phyloP scores from a whole-genome alignment of 106 monocot species.

The Allium cepa region DNA sequence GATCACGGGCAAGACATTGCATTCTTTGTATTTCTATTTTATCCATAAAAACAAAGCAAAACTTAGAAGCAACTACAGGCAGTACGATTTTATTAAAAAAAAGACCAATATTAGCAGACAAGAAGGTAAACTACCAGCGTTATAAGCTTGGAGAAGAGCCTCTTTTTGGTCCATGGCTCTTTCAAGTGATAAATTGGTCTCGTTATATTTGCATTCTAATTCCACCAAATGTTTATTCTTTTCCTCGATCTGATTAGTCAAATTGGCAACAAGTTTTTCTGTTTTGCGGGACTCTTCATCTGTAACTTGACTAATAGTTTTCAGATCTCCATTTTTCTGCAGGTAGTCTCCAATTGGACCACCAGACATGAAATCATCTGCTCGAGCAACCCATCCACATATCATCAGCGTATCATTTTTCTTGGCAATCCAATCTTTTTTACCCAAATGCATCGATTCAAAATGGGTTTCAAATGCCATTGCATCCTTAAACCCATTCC shows the following conservation, averaged over 20 bases:
- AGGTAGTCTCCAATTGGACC: constrained; percentile 36
- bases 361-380: constrained; percentile 37
- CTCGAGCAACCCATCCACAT: constrained; percentile 65
- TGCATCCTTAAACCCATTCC: constrained; percentile 56
- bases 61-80: background rate
- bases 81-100: no score
- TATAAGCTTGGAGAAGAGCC: constrained; percentile 28
- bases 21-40: background rate
- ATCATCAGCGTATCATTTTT: constrained; percentile 9
- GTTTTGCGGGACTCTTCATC: constrained; percentile 35
- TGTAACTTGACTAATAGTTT: constrained; percentile 35
- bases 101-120: background rate
- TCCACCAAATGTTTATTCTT: constrained; percentile 39
- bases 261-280: constrained; percentile 29
- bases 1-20: background rate
- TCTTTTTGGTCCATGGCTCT: constrained; percentile 38
- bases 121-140: constrained; percentile 17
- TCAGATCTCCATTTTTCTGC: constrained; percentile 49
- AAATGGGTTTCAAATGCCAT: constrained; percentile 49
- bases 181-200: constrained; percentile 30
- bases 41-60: background rate
- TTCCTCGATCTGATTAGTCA: constrained; percentile 34
- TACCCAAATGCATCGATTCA: constrained; percentile 25
- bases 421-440: constrained; percentile 22
- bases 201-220: constrained; percentile 41